Conservation (phyloP, 1,284 basidiomycete species). For the Volvariella surrecta region DNA sequence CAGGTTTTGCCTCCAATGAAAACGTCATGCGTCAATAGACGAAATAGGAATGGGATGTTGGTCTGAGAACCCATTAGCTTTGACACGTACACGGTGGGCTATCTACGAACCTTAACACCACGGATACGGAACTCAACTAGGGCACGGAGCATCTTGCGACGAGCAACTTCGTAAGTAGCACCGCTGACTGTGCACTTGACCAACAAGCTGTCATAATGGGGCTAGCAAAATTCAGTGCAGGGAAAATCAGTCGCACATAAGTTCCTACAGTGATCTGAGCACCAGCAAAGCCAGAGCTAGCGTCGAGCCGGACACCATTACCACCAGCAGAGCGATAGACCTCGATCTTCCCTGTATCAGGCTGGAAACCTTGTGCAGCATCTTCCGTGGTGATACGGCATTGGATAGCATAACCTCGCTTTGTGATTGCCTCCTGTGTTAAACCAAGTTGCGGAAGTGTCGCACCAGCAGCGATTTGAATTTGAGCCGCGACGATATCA, state of each 20-base stretch:
- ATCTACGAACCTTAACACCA: constrained; percentile 75
- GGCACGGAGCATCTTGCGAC: constrained; percentile 98
- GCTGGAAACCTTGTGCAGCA: constrained; percentile 86
- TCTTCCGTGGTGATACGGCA: constrained; percentile 99
- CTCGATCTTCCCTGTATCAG: constrained; percentile 98
- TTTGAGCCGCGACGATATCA: constrained; percentile 97
- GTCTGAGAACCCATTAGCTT: constrained; percentile 42
- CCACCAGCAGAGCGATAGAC: constrained; percentile 98
- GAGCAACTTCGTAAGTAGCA: constrained; percentile 96
- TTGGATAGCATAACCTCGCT: constrained; percentile 97
- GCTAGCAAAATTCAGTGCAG: constrained; percentile 33
- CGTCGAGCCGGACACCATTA: constrained; percentile 96
- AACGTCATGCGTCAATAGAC: constrained; percentile 94
- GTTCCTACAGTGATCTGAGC: constrained; percentile 91
- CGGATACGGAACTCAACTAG: constrained; percentile 99
- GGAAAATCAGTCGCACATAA: not conserved
- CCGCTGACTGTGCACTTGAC: constrained; percentile 97
- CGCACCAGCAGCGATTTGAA: constrained; percentile 97
- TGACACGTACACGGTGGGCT: no score
- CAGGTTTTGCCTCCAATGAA: constrained; percentile 97
- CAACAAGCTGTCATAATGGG: constrained; percentile 96
- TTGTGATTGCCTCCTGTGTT: constrained; percentile 94
- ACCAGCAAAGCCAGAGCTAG: constrained; percentile 96
- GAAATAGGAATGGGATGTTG: constrained; percentile 99
- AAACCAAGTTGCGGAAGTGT: constrained; percentile 93